Percentiles rank a stretch among this genome's conserved stretches.
phyloP scores from a whole-genome alignment of 1,284 basidiomycete genomes.

The Mycosarcoma mackinlayi region DNA sequence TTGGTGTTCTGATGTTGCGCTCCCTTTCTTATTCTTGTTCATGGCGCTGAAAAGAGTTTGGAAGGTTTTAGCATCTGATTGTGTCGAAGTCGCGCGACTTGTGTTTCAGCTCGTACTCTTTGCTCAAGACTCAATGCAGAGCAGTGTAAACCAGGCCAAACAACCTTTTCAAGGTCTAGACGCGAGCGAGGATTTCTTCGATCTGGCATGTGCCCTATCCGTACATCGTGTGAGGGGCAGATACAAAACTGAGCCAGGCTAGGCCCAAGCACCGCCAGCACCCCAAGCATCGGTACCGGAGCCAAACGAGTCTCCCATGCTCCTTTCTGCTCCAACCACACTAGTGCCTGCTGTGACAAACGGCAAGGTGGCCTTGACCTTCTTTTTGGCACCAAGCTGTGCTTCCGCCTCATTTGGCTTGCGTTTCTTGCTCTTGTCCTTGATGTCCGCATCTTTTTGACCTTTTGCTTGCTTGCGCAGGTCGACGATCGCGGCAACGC shows the following conservation, averaged over 20 bases:
- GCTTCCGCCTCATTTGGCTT: background rate
- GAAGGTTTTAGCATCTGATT: no score
- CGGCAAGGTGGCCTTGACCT: constrained; percentile 19
- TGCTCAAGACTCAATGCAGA: no score
- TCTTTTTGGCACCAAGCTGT: constrained; percentile 11
- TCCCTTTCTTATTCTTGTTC: constrained; percentile 5
- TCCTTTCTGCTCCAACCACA: no score
- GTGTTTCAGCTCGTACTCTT: no score
- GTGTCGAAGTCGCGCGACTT: no score
- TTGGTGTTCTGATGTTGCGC: background rate
- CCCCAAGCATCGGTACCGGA: constrained; percentile 37
- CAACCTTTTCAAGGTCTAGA: no score
- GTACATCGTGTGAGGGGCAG: no score
- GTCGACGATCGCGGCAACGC: constrained; percentile 34
- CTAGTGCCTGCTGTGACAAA: constrained; percentile 12
- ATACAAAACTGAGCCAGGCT: background rate
- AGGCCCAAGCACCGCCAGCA: constrained; percentile 24
- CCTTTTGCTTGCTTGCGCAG: constrained; percentile 22
- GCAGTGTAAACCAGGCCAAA: no score
- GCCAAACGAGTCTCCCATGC: constrained; percentile 24
- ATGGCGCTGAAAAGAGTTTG: background rate
- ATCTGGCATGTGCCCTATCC: no score
- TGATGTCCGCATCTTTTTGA: background rate
- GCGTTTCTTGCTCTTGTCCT: constrained; percentile 23
- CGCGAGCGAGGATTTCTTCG: no score